These are phyloP conservation scores for Eutypella sp. DNA, from an alignment of 2,329 filamentous ascomycete genomes.

Conservation along the genomic window DNA sequence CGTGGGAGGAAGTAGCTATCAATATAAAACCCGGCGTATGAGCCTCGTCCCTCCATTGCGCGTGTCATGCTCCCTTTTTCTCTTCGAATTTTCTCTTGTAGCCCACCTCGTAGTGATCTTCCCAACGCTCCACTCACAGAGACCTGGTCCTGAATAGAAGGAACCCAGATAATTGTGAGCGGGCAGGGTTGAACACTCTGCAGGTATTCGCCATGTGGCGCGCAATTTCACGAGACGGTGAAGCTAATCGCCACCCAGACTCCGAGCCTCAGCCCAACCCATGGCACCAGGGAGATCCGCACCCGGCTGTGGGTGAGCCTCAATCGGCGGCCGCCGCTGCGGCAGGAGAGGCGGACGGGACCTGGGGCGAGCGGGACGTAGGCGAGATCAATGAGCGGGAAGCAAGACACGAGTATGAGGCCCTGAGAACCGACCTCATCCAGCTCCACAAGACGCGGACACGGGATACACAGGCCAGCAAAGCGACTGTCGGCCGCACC, in stretches of 20 bases:
- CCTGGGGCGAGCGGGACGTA: slow-evolving; percentile 34
- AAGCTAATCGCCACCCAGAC: slow-evolving; percentile 28
- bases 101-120: too few species aligned
- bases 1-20: too few species aligned
- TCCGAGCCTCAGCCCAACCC: slow-evolving; percentile 22
- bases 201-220: slow-evolving; percentile 25
- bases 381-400: slow-evolving; percentile 28
- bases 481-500: slow-evolving; percentile 3
- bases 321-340: slow-evolving; percentile 4
- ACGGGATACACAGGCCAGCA: slow-evolving; percentile 27
- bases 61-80: too few species aligned
- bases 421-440: slow-evolving; percentile 29
- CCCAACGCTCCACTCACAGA: too few species aligned
- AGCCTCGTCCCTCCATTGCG: too few species aligned
- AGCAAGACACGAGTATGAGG: slow-evolving; percentile 32
- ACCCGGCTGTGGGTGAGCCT: slow-evolving; percentile 10
- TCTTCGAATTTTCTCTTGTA: too few species aligned
- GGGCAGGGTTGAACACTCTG: neutral
- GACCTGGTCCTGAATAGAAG: too few species aligned
- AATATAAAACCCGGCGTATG: too few species aligned
- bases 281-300: slow-evolving; percentile 18
- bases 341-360: slow-evolving; percentile 17
- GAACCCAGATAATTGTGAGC: neutral
- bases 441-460: slow-evolving; percentile 31
- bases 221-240: slow-evolving; percentile 20